phyloP scores from a whole-genome alignment of 2,329 filamentous ascomycete species.

The Trichoderma atrobrunneum region DNA sequence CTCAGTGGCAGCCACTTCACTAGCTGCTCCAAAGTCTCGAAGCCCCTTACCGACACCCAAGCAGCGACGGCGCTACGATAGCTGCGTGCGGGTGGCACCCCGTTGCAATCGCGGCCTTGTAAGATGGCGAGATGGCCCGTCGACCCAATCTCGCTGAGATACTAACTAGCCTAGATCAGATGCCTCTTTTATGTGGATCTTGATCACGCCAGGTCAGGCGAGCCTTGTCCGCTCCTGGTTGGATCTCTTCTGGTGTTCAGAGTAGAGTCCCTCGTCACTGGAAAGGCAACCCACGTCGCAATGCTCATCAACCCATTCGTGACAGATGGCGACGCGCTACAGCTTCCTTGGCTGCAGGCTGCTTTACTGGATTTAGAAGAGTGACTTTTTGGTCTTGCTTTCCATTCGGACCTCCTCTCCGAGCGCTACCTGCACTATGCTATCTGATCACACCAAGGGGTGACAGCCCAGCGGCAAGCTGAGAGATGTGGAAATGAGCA shows the following conservation, averaged over 20 bases:
- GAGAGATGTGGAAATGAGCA: not conserved
- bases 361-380: not conserved
- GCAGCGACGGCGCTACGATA: conserved; percentile 13
- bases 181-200: conserved; percentile 22
- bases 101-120: conserved; percentile 15
- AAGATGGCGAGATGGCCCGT: conserved; percentile 20
- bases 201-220: conserved; percentile 24
- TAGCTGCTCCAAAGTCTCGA: not conserved
- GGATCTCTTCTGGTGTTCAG: not conserved
- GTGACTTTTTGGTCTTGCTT: not conserved
- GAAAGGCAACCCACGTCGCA: not conserved
- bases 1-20: not conserved
- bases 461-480: not conserved
- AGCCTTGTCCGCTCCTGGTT: conserved; percentile 8
- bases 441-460: not conserved
- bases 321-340: conserved; percentile 1
- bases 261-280: not conserved
- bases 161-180: conserved; percentile 21
- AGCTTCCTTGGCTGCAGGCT: not conserved
- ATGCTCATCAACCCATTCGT: not conserved
- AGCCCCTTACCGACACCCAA: not conserved
- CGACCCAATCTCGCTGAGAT: conserved; percentile 25
- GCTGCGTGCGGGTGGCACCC: conserved; percentile 18
- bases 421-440: not conserved
- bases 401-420: not conserved